Evolutionary conservation across 2,329 filamentous ascomycete species (phyloP).

Genomic region (Thermochaetoides dissita): DNA sequence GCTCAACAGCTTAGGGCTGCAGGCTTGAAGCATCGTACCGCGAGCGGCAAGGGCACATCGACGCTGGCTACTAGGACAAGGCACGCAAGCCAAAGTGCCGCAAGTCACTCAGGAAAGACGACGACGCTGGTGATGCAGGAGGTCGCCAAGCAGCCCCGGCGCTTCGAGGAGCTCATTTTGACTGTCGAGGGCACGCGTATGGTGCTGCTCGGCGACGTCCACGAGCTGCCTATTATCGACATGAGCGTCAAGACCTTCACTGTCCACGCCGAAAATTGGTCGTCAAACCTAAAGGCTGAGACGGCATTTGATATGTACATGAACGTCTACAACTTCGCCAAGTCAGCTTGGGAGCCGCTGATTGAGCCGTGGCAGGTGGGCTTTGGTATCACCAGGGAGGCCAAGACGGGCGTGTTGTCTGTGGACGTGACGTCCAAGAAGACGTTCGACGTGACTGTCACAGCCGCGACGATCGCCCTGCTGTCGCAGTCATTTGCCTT

Average conservation of each 20-base stretch:
- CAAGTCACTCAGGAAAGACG: constrained; percentile 3
- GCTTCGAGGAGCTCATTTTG: constrained; percentile 67
- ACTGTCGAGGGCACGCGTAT: constrained; percentile 79
- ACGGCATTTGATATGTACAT: constrained; percentile 85
- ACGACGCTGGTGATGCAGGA: constrained; percentile 18
- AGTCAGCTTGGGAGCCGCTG: constrained; percentile 93
- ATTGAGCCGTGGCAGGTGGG: constrained; percentile 96
- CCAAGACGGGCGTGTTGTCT: constrained; percentile 60
- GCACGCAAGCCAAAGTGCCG: constrained; percentile 13
- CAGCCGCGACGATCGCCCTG: constrained; percentile 83
- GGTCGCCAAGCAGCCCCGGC: constrained; percentile 19
- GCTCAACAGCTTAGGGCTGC: constrained; percentile 37
- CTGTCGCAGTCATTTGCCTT: constrained; percentile 89
- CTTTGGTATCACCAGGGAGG: constrained; percentile 70
- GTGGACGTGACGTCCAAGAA: constrained; percentile 82
- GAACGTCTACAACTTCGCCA: constrained; percentile 98
- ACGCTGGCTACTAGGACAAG: constrained; percentile 28
- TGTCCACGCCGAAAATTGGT: constrained; percentile 80
- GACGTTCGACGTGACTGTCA: constrained; percentile 80
- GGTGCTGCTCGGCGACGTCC: constrained; percentile 86
- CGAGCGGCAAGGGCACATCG: constrained; percentile 41
- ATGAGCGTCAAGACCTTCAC: constrained; percentile 85
- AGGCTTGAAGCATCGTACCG: constrained; percentile 40
- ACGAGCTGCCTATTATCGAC: constrained; percentile 90
- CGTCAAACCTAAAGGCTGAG: constrained; percentile 71